Evolutionary conservation across 2,329 filamentous ascomycete species (phyloP), one percentile per base, ranked within the genome.

Genomic region (Cercospora berteroae): DNA sequence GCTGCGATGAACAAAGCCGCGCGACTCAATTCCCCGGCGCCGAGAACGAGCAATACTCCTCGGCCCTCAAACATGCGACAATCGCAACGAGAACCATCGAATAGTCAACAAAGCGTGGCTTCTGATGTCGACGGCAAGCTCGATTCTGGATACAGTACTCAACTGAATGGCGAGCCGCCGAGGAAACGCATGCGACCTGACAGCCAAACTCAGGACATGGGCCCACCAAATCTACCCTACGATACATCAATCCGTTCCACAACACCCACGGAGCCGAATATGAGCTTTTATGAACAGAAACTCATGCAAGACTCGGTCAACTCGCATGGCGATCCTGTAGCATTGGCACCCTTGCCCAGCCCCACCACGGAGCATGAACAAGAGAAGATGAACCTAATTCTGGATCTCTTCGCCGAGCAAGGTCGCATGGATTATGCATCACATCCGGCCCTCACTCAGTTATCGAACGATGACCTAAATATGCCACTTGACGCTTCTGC

Each of bases 1-100:
- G 94, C 93, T 69, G 94, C 95, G 67, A 96, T 99, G 79, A 97
- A 92, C 86, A 97, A 98, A 82, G 83, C 83, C 27, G 94, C 95
- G 16, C 88, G 94, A 12, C 90, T 97, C 74, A 94, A 97, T 77
- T 97, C 94, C 2, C 93, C 94, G 1, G 90, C 86, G 7, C 90
- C 90, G 4, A 84, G 91, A 57, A 82, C 83, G 18, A 80, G 80
- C 33, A 88, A 86, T 72, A 88, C 88, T 8, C 87, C 87, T 2
- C 86, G 88, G 25, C 87, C 90, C 0, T 68, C 68, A 6, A 90
- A 91, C 73, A 89, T 90, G 65, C 89, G 91, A 73, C 90, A 89
- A 2, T 89, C 89, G 78, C 89, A 92, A 71, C 90, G 90, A 63
- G 91, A 75, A 85, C 86, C 89, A 61, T 63, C 83, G 33, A 91